Base-by-base conservation (phyloP, 2,329 filamentous ascomycete species). In the Aschersonia sp. region DNA sequence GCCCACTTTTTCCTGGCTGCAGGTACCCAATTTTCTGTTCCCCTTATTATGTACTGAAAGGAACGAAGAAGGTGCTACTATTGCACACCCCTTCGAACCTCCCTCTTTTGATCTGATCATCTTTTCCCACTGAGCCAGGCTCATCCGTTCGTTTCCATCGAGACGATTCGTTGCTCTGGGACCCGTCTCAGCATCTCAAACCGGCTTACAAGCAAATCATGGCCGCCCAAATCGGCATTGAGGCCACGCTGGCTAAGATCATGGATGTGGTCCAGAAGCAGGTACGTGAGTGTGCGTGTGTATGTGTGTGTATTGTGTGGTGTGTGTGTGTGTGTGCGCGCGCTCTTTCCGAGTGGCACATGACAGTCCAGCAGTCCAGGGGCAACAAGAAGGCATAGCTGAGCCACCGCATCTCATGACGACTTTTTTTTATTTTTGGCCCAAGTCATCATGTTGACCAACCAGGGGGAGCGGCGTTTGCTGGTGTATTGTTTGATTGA, bases 201-300 rank as follows among this genome's bases (percentile, higher is more conserved):
- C 4, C 40, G 20, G 31, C 32, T 32, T 12, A 20, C 31, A 40
- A 45, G 12, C 40, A 7, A 20, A 40, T 20, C 7, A 50, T 54
- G 53, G 49, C 53, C 47, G 47, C 49, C 5, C 44, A 48, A 48
- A 51, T 44, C 38, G 51, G 53, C 41, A 48, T 55, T 43, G 53
- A 55, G 51, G 46, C 47, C 42, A 50, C 52, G 32, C 30, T 55
- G 51, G 53, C 51, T 48, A 53, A 52, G 44, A 55, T 55, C 28
- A 54, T 55, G 52, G 47, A 52, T 30, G 51, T 53, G 32, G 53
- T 55, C 44, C 52, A 54, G 50, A 54, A 54, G 47, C 53, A 55
- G 52, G 53, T 55, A 50, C 46, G 52, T 45, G 12, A 12, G 7
- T 12, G 32, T 12, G 12, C 32, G 3, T 38, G 32, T 9, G 20